A percentile compares a stretch with the other conserved stretches of the same genome.
These are phyloP conservation scores for Scedosporium aurantiacum DNA, from an alignment of 2,329 filamentous ascomycete species.

Conservation along the genomic window DNA sequence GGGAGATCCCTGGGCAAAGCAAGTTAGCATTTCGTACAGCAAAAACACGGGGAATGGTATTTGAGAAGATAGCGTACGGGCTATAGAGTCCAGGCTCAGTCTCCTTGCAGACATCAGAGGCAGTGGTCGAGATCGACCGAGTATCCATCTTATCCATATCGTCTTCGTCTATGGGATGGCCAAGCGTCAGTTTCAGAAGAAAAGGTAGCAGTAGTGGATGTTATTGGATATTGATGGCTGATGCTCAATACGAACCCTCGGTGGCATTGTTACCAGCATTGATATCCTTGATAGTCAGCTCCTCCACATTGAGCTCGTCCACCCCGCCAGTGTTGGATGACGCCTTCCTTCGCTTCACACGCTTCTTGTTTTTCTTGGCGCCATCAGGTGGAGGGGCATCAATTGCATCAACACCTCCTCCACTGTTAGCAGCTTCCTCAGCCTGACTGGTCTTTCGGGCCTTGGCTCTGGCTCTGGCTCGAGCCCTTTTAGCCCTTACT, in stretches of 20 bases:
- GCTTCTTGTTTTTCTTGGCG: constrained; percentile 8
- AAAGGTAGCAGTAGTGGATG: no score
- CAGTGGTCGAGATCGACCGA: no score
- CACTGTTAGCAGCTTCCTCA: neutral
- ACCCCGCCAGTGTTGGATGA: constrained; percentile 28
- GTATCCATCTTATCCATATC: no score
- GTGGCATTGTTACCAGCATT: no score
- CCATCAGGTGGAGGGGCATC: no score
- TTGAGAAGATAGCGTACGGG: neutral
- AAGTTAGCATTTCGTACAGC: neutral
- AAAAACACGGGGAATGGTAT: neutral
- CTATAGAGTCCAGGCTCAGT: neutral
- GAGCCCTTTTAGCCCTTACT: neutral
- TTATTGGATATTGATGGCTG: constrained; percentile 9
- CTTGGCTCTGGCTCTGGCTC: neutral
- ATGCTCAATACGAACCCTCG: neutral
- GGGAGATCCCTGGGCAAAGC: neutral
- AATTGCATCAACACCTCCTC: neutral
- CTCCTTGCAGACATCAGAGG: no score
- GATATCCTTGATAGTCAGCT: constrained; percentile 15
- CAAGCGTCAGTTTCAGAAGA: no score
- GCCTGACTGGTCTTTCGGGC: neutral
- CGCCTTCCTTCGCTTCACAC: constrained; percentile 15
- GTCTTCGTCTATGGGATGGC: no score
- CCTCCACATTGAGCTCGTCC: constrained; percentile 60